A percentile compares a stretch with the other conserved stretches of the same genome.
phyloP scores from a whole-genome alignment of 2,329 filamentous ascomycete species.

The Sporothrix euskadiensis region DNA sequence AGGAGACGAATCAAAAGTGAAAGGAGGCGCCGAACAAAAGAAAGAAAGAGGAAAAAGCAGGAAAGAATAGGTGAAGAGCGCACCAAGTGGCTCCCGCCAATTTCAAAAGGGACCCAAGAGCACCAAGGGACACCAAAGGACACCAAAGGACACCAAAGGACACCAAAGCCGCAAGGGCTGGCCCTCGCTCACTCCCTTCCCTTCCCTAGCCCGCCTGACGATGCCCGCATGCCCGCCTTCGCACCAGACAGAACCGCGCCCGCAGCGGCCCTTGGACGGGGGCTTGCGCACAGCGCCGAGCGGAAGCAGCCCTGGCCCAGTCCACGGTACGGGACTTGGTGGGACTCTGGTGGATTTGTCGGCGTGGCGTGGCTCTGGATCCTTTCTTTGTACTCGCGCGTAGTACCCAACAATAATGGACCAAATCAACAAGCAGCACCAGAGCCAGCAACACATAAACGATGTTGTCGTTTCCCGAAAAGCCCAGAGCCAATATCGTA shows the following conservation, averaged over 20 bases:
- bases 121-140: neutral
- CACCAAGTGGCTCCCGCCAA: neutral
- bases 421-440: neutral
- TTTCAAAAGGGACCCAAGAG: neutral
- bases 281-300: conserved; percentile 15
- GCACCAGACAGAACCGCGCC: neutral
- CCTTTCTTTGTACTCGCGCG: neutral
- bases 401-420: neutral
- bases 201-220: conserved; percentile 1
- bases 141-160: neutral
- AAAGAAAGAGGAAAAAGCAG: neutral
- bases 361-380: neutral
- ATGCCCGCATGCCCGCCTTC: neutral
- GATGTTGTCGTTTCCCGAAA: neutral
- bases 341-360: neutral
- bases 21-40: neutral
- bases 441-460: neutral
- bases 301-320: conserved; percentile 13
- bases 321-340: neutral
- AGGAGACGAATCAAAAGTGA: neutral
- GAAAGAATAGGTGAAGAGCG: neutral
- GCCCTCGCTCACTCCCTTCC: neutral
- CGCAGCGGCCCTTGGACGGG: conserved; percentile 20
- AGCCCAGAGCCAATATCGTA: neutral
- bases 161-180: neutral